These are phyloP conservation scores for Corchorus olitorius DNA, from an alignment of 345 rosid species.

Conservation along the genomic window DNA sequence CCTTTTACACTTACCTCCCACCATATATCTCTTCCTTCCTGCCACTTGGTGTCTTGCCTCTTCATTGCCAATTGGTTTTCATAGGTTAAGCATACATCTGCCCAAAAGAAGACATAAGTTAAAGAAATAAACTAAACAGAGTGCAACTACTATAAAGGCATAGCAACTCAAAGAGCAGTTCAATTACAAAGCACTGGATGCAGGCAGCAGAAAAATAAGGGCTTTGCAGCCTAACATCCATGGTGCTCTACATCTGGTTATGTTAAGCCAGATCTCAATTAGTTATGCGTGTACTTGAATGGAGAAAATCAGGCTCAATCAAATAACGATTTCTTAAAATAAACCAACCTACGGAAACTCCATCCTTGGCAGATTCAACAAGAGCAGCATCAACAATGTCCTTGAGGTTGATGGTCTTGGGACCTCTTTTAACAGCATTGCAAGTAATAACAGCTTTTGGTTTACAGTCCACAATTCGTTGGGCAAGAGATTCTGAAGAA, in stretches of 20 bases:
- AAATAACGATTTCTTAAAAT: constrained; percentile 7
- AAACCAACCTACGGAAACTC: constrained; percentile 73
- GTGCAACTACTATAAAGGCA: not conserved
- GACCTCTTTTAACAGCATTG: constrained; percentile 95
- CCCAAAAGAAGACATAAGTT: constrained; percentile 21
- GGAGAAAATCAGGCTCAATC: constrained; percentile 8
- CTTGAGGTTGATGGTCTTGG: constrained; percentile 81
- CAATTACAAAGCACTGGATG: constrained; percentile 14
- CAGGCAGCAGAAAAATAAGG: not conserved
- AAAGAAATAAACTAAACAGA: not conserved
- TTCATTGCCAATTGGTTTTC: constrained; percentile 71
- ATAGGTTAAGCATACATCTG: constrained; percentile 78
- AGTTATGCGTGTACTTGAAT: not conserved
- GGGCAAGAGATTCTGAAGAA: constrained; percentile 92
- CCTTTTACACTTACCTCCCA: constrained; percentile 71
- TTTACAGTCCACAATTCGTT: constrained; percentile 90
- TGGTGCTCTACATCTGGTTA: not conserved
- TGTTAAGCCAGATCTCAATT: constrained; percentile 7
- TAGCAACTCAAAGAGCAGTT: not conserved
- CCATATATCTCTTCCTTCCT: constrained; percentile 87
- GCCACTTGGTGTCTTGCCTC: constrained; percentile 83
- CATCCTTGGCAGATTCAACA: constrained; percentile 56
- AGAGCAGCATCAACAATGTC: constrained; percentile 94
- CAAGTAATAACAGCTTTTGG: constrained; percentile 85
- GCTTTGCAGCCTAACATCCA: not conserved